phyloP scores from a whole-genome alignment of 345 rosid species.

The Bruguiera gymnorhiza region DNA sequence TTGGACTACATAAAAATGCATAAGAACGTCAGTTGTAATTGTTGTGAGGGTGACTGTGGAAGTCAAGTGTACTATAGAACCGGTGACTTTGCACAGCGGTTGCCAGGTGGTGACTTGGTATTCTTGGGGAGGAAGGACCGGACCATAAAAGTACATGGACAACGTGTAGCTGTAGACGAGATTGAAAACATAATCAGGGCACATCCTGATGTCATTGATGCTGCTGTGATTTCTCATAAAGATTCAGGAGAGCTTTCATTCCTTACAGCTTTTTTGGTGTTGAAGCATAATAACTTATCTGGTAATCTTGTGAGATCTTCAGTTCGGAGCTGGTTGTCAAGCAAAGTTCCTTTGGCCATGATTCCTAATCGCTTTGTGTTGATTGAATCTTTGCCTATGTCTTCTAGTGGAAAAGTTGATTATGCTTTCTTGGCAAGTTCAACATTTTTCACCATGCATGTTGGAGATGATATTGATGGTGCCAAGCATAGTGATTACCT shows the following conservation, averaged over 20 bases:
- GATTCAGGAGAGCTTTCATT: conserved; percentile 39
- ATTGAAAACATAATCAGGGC: conserved; percentile 58
- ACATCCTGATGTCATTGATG: conserved; percentile 57
- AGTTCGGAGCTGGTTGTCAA: conserved; percentile 58
- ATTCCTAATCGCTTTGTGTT: conserved; percentile 56
- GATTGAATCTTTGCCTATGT: conserved; percentile 57
- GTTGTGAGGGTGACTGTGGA: conserved; percentile 43
- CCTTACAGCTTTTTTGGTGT: conserved; percentile 55
- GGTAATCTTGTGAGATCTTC: conserved; percentile 36
- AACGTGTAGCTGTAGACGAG: conserved; percentile 80
- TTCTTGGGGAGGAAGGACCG: conserved; percentile 85
- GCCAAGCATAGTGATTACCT: conserved; percentile 29
- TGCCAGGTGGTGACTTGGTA: conserved; percentile 70
- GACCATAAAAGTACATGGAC: conserved; percentile 72
- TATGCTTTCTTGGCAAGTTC: conserved; percentile 50
- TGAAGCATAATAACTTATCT: conserved; percentile 40
- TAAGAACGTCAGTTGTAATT: conserved; percentile 33
- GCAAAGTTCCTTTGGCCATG: conserved; percentile 68
- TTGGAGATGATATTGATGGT: conserved; percentile 30
- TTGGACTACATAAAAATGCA: conserved; percentile 48
- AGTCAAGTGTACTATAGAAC: conserved; percentile 57
- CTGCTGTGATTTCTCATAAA: conserved; percentile 52
- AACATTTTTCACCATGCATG: conserved; percentile 19
- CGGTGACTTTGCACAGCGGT: conserved; percentile 77
- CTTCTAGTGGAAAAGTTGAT: conserved; percentile 84